Evolutionary conservation across 2,329 filamentous ascomycete genomes (phyloP).

Genomic region (Coniella vitis): DNA sequence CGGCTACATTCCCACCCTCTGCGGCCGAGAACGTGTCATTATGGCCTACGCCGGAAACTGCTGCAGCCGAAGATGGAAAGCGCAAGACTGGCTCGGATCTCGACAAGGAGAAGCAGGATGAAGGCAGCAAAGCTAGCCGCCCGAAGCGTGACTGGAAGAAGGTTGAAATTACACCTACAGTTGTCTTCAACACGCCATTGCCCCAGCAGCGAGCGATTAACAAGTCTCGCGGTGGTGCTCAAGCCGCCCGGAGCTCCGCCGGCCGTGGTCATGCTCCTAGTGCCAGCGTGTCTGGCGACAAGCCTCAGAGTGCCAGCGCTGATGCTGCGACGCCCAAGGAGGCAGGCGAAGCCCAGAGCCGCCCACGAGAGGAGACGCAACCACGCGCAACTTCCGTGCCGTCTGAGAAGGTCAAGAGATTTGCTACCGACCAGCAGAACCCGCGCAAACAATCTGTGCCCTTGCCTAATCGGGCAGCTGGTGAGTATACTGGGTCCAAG

Average conservation of each 20-base stretch:
- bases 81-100: constrained; percentile 62
- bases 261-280: constrained; percentile 18
- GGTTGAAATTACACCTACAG: constrained; percentile 66
- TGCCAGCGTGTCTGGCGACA: constrained; percentile 21
- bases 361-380: constrained; percentile 7
- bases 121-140: constrained; percentile 45
- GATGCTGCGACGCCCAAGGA: constrained; percentile 4
- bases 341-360: constrained; percentile 7
- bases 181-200: constrained; percentile 80
- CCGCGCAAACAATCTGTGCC: constrained; percentile 10
- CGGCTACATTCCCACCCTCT: constrained; percentile 37
- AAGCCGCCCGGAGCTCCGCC: constrained; percentile 32
- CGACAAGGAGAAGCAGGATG: constrained; percentile 54
- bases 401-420: constrained; percentile 14
- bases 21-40: constrained; percentile 68
- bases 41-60: constrained; percentile 87
- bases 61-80: constrained; percentile 63
- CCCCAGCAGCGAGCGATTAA: constrained; percentile 40
- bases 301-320: constrained; percentile 4
- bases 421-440: constrained; percentile 3
- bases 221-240: constrained; percentile 44
- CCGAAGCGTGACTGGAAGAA: constrained; percentile 75
- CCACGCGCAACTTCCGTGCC: constrained; percentile 6
- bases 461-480: constrained; percentile 7
- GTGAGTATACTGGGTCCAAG: constrained; percentile 10